These are phyloP conservation scores for Colletotrichum sp. DNA, from an alignment of 2,329 filamentous ascomycete genomes.

Conservation along the genomic window DNA sequence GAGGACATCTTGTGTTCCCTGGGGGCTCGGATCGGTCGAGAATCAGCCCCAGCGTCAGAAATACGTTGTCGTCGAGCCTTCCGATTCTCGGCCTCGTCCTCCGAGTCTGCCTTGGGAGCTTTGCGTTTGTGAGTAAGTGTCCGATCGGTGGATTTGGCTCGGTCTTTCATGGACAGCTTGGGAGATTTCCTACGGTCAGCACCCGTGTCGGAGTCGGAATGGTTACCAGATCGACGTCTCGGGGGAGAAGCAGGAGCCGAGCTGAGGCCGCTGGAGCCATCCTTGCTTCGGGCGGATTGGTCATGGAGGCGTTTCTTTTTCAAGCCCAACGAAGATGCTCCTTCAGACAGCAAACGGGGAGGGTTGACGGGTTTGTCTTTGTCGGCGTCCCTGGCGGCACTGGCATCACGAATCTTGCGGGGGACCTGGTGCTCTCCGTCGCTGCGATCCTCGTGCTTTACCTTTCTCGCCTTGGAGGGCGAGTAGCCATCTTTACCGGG, in stretches of 20 bases:
- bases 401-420: slow-evolving; percentile 37
- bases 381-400: slow-evolving; percentile 38
- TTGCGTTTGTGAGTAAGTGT: slow-evolving; percentile 58
- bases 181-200: slow-evolving; percentile 45
- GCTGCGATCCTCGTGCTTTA: slow-evolving; percentile 69
- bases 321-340: slow-evolving; percentile 24
- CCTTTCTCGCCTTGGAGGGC: slow-evolving; percentile 67
- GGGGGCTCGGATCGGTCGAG: slow-evolving; percentile 2
- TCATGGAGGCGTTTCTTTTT: slow-evolving; percentile 58
- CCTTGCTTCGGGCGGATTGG: slow-evolving; percentile 48
- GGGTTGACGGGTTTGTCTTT: slow-evolving; percentile 36
- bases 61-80: slow-evolving; percentile 60
- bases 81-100: slow-evolving; percentile 60
- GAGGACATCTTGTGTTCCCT: slow-evolving; percentile 37
- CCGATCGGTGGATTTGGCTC: slow-evolving; percentile 52
- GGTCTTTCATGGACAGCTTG: slow-evolving; percentile 53
- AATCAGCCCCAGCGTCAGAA: slow-evolving; percentile 38
- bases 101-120: slow-evolving; percentile 58
- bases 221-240: slow-evolving; percentile 39
- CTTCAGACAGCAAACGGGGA: slow-evolving; percentile 30
- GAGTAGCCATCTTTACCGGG: slow-evolving; percentile 70
- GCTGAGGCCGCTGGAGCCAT: slow-evolving; percentile 61
- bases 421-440: slow-evolving; percentile 55
- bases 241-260: slow-evolving; percentile 64
- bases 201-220: slow-evolving; percentile 63